Base-by-base conservation (phyloP, 2,329 filamentous ascomycete genomes). In the Colletotrichum trifolii region DNA sequence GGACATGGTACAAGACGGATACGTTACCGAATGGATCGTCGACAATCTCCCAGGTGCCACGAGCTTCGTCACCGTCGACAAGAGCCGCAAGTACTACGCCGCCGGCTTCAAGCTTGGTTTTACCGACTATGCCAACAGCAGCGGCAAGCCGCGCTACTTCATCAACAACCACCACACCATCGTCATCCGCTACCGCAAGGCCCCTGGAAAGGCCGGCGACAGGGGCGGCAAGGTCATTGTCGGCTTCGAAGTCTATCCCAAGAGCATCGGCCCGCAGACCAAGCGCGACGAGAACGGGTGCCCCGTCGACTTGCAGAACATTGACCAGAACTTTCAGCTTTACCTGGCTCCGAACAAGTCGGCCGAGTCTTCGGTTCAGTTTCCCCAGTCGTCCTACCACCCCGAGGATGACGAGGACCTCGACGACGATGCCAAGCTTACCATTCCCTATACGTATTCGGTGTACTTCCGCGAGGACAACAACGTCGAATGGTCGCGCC, bases 11-110 rank as follows among this genome's bases (percentile, higher is more conserved):
- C 86, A 85, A 66, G 87, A 94, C 57, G 92, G 91, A 40, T 96
- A 96, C 75, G 89, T 96, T n/a, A 89, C 90, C 2, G 93, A 97
- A 77, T 97, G 93, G 94, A 96, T 97, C 70, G 91, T 96, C 68
- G 93, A 97, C 77, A 97, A 97, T 72, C 83, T 97, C 9, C 93
- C 94, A 1, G 93, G 93, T 7, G 93, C 93, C 40, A 96, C 93
- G 8, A 94, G 90, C 75, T 96, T 96, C 73, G 91, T 96, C 35
- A 95, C 92, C 0, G 90, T 92, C 40, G 93, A 96, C 77, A 93
- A 93, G 79, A 89, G 86, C 50, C 85, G 88, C 72, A 96, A 94
- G 77, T 96, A 97, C 81, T 97, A 97, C 75, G 91, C 93, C 11
- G 89, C 93, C 2, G 94, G 94, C 2, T 97, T 97, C 83, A 96